Evolutionary conservation across 1,284 basidiomycete genomes (phyloP), one percentile per base, ranked within the genome.

Genomic region (Melanopsichium pennsylvanicum): DNA sequence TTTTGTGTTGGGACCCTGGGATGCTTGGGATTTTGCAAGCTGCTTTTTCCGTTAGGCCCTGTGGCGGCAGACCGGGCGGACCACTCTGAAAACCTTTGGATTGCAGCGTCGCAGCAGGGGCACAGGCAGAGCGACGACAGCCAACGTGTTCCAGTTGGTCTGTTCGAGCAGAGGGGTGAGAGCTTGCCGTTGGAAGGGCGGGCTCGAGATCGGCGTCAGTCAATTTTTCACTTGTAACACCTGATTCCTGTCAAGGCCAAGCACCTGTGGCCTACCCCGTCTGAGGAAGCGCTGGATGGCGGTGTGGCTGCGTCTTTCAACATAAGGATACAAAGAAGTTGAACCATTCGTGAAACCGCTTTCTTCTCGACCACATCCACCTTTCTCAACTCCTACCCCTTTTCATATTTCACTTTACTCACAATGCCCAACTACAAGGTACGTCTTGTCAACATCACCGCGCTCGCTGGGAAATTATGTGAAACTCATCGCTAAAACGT

Each of bases 341-440:
- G n/a, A n/a, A n/a, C n/a, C n/a, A n/a, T 21, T 26, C 33, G 37
- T 31, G 31, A 25, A 29, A 19, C 32, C 25, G 12, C 48, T 47
- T 44, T 21, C 47, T 37, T 51, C 22, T 25, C 25, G 10, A 54
- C 55, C 55, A 58, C 50, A 66, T 39, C 58, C 37, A 22, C 41
- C 27, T 38, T 36, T 34, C 34, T 19, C n/a, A n/a, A n/a, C n/a
- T n/a, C 33, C 40, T 22, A 19, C 27, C 25, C 12, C 33, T 22
- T 11, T 38, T 39, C 22, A 27, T 18, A n/a, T 25, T 38, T 38
- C 22, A 21, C 26, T 12, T 33, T 33, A 41, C 42, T 22, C 45
- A 59, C 34, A 43, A 74, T 74, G 72, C 66, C 72, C 43, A 74
- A 72, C 72, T 74, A 74, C 72, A 74, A 74, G 72, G 59, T 63